Percentiles rank a stretch among this genome's conserved stretches.
These are phyloP conservation scores for Aeschynomene evenia DNA, from an alignment of 306 rosid species.

Conservation along the genomic window DNA sequence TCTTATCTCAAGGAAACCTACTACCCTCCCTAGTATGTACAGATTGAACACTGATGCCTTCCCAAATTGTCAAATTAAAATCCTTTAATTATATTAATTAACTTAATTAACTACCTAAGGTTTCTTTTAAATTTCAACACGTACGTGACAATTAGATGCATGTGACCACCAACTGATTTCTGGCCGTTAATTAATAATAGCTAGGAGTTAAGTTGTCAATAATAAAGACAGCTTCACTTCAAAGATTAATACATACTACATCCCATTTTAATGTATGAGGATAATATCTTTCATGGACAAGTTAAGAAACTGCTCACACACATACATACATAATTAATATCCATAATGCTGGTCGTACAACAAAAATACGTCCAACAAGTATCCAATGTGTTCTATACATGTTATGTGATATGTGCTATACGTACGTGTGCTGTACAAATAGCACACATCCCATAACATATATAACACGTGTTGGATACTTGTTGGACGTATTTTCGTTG, in stretches of 20 bases:
- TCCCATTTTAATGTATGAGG: background rate
- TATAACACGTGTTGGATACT: no score
- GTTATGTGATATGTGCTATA: no score
- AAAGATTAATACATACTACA: slow-evolving; percentile 9
- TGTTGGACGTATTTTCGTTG: no score
- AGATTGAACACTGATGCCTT: slow-evolving; percentile 15
- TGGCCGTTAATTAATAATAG: slow-evolving; percentile 7
- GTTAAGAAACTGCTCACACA: slow-evolving; percentile 10
- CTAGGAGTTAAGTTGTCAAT: slow-evolving; percentile 17
- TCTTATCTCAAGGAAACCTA: background rate
- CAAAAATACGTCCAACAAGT: no score
- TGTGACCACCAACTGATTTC: slow-evolving; percentile 5
- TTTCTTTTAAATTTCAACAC: background rate
- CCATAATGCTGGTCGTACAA: no score
- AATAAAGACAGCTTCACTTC: slow-evolving; percentile 1
- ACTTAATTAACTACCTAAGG: background rate
- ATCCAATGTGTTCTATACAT: no score
- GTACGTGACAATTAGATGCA: slow-evolving; percentile 16
- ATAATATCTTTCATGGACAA: slow-evolving; percentile 7
- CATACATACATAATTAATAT: no score
- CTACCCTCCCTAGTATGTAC: background rate
- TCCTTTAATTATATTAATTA: no score
- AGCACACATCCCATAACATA: no score
- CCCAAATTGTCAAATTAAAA: slow-evolving; percentile 31
- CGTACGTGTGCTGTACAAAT: no score